These are phyloP conservation scores for Bassia scoparia DNA, from an alignment of 148 eudicot genomes.

Conservation along the genomic window DNA sequence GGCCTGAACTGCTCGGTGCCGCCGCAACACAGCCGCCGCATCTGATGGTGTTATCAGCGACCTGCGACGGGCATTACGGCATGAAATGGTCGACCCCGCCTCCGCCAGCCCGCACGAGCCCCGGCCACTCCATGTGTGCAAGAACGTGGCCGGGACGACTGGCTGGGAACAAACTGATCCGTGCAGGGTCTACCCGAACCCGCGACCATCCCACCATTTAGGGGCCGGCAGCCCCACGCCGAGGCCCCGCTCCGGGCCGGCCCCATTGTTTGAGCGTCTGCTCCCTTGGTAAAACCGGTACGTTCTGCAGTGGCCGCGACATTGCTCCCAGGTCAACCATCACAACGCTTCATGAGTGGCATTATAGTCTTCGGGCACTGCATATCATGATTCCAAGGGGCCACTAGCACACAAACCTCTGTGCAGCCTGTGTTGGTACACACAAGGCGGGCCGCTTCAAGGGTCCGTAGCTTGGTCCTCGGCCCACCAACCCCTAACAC, in stretches of 20 bases:
- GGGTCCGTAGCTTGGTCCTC: conserved; percentile 70
- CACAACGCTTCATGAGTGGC: conserved; percentile 81
- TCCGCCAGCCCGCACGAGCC: conserved; percentile 8
- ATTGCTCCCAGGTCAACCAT: conserved; percentile 65
- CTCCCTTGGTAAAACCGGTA: conserved; percentile 67
- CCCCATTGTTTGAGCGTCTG: conserved; percentile 47
- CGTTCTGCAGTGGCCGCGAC: conserved; percentile 75
- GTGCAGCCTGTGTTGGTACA: conserved; percentile 86
- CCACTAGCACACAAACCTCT: conserved; percentile 72
- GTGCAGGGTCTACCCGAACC: conserved; percentile 57
- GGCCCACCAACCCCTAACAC: conserved; percentile 21
- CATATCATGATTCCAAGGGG: conserved; percentile 70
- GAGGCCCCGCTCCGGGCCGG: conserved; percentile 14
- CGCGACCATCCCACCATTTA: conserved; percentile 30
- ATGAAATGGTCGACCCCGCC: conserved; percentile 54
- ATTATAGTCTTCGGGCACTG: conserved; percentile 80
- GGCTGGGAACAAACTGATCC: conserved; percentile 67
- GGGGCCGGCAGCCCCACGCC: conserved; percentile 18
- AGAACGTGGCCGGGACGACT: conserved; percentile 83
- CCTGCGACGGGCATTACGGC: conserved; percentile 53
- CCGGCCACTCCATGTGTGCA: conserved; percentile 37
- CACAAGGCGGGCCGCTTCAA: conserved; percentile 64
- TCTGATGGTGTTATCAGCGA: conserved; percentile 55
- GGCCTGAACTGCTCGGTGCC: conserved; percentile 28
- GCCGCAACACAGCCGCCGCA: conserved; percentile 30